These are phyloP conservation scores for Zea luxurians DNA, from an alignment of 176 grass and related monocot genomes.

Conservation along the genomic window DNA sequence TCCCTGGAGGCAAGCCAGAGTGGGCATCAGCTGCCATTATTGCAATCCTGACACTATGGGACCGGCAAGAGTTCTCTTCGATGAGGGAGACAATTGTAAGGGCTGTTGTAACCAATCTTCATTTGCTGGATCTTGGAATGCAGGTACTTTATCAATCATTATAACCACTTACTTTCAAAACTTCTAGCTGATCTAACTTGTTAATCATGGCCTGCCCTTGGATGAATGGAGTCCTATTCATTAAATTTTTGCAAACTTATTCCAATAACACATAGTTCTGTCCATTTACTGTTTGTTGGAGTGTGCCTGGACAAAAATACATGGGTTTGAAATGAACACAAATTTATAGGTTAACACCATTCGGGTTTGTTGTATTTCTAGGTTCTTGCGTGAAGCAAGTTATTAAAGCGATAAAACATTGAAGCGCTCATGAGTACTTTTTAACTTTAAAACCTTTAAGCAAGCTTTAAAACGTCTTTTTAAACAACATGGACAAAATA, in stretches of 20 bases:
- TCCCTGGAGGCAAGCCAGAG: constrained; percentile 93
- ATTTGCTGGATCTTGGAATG: constrained; percentile 97
- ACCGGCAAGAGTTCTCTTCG: constrained; percentile 95
- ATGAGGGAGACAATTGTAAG: constrained; percentile 92
- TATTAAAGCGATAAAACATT: not conserved
- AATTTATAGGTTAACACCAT: not conserved
- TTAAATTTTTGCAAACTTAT: constrained; percentile 1
- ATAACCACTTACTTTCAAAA: not conserved
- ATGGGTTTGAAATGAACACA: not conserved
- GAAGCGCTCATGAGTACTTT: too few relatives aligned
- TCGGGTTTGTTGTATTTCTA: constrained; percentile 5
- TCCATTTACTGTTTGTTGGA: constrained; percentile 27
- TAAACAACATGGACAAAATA: too few relatives aligned
- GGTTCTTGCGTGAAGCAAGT: constrained; percentile 11
- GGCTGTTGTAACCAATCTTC: constrained; percentile 93
- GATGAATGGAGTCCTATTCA: constrained; percentile 47
- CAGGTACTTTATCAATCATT: constrained; percentile 47
- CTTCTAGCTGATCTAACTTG: not conserved
- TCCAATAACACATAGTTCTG: constrained; percentile 13
- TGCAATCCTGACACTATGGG: constrained; percentile 89
- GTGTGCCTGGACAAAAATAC: constrained; percentile 17
- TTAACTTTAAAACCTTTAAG: too few relatives aligned
- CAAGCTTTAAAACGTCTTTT: too few relatives aligned
- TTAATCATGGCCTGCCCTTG: not conserved
- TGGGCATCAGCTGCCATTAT: constrained; percentile 96